Evolutionary conservation across 2,329 filamentous ascomycete species (phyloP), one percentile per base, ranked within the genome.

Genomic region (Fusarium nanum): DNA sequence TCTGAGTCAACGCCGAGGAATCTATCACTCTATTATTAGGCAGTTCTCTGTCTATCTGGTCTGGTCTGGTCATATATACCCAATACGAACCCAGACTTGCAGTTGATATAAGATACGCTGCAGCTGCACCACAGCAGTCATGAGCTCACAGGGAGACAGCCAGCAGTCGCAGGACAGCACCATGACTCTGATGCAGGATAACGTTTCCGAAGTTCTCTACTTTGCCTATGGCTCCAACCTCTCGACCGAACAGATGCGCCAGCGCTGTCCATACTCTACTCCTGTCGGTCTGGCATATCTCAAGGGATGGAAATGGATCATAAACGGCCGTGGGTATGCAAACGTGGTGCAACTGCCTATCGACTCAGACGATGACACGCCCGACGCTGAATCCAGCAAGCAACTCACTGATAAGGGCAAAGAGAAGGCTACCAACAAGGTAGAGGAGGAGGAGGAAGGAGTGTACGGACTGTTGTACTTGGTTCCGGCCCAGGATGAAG

Each of bases 221-320:
- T 92, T 93, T 76, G 91, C 87, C 73, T 93, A 91, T 78, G 91
- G 91, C 67, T 89, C 86, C 76, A 93, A 93, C 77, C 84, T 93
- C 61, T 91, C 89, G 77, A 84, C 84, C 1, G 78, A 83, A 28
- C 90, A 92, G 78, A 93, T 93, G 91, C 72, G 72, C 6, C 71
- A 76, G 47, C 88, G 90, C 55, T 93, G 91, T 75, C 89, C 88
- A 56, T 77, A 75, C 16, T 87, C 88, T 4, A 79, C 76, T 14
- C 87, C 87, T 56, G 76, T 88, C 9, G 88, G 88, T 45, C 80
- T 91, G 53, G 91, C 84, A 6, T 79, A 85, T 22, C 83, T 93
- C 6, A 75, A 77, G 2, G 81, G 81, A 42, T 91, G 88, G 82
- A 80, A 78, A 46, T 93, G 89, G 89, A 83, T 91, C 56, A 92